Evolutionary conservation across 2,329 filamentous ascomycete genomes (phyloP), one percentile per base, ranked within the genome.

Genomic region (Colletotrichum sp.): DNA sequence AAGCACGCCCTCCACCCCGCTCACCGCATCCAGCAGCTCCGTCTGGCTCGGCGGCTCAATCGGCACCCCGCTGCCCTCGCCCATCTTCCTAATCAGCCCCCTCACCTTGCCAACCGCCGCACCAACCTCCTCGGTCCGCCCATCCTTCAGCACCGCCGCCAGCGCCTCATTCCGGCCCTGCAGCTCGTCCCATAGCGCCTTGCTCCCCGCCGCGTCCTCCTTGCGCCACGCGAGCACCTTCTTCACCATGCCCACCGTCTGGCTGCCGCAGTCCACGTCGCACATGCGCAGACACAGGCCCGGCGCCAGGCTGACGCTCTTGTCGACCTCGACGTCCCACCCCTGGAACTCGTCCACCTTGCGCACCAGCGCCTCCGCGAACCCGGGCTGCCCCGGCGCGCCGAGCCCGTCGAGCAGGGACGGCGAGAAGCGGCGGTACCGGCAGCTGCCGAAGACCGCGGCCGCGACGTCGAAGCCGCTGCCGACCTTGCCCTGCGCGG

Each of bases 201-300:
- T 91, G 3, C 96, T 93, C n/a, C 89, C 90, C 4, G 89, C 89
- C 0, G 89, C 86, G 24, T 95, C 92, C 64, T 90, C 85, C 66
- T 91, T 90, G 68, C 94, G 89, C 97, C 97, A 99, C 36, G 91
- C 90, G 5, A 99, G 89, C 16, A 99, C 95, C 82, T 95, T 92
- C 87, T 96, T 98, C 49, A 98, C 97, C 97, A 99, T 99, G 16
- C 95, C 92, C 0, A 98, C 96, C 9, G 96, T 99, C 87, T 98
- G 92, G 65, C 94, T 96, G 36, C 97, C 97, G 82, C 96, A 98
- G 83, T 98, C 95, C 8, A 99, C 97, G 82, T 99, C 97, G 82
- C 96, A 98, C 93, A 99, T 97, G 76, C 98, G 91, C 79, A 99
- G 88, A 28, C 94, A 91, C 79, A 98, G 87, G 1, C 95, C 95